These are phyloP conservation scores for Quercus lobata DNA, from an alignment of 331 rosid species.

Conservation along the genomic window DNA sequence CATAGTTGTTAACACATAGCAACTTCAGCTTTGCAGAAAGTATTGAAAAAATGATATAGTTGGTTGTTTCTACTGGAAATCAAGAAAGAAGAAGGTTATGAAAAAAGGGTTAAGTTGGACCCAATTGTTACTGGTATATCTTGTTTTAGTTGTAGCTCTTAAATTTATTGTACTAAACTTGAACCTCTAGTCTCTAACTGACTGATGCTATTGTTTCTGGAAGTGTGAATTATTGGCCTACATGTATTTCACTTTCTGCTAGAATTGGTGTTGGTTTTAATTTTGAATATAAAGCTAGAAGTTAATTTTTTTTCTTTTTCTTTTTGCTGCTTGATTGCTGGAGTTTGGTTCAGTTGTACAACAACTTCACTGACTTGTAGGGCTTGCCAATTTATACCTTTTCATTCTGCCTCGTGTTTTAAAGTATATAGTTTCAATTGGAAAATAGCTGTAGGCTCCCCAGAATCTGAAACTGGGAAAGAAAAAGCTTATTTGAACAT, in stretches of 20 bases:
- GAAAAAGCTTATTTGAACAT: neutral
- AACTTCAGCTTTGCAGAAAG: neutral
- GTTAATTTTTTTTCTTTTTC: neutral
- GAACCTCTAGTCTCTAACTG: neutral
- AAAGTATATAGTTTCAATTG: neutral
- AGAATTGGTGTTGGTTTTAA: neutral
- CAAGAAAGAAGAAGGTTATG: neutral
- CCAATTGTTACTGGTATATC: neutral
- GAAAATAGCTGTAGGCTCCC: neutral
- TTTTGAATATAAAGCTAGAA: neutral
- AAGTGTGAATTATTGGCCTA: neutral
- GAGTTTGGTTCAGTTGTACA: neutral
- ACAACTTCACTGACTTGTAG: neutral
- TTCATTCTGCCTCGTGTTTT: neutral
- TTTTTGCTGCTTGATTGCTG: neutral
- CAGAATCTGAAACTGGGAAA: neutral
- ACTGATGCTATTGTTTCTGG: neutral
- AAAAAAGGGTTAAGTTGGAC: neutral
- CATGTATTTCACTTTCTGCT: neutral
- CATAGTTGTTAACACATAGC: neutral
- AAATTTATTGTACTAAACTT: neutral
- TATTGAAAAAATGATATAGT: neutral
- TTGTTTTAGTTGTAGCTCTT: neutral
- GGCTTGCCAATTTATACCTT: neutral
- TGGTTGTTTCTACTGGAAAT: neutral